Evolutionary conservation across 495 filamentous ascomycete species (phyloP), one percentile per base, ranked within the genome.

Genomic region (Aspergillus leporis): DNA sequence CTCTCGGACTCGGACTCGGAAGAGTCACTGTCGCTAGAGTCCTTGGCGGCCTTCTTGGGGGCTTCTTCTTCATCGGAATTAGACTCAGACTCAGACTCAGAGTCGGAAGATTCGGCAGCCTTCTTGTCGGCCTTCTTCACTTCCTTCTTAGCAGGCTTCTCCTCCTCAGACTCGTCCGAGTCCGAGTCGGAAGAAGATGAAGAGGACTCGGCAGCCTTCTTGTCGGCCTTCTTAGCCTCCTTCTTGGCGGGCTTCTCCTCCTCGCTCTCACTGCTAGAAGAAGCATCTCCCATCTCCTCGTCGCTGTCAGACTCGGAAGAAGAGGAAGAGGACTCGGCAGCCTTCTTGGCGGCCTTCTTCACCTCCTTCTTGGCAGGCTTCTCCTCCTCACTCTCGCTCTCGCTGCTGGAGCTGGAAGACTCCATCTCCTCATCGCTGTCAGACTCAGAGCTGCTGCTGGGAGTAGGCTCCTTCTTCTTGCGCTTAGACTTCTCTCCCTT

Each of bases 131-230:
- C 38, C 63, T 69, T 67, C 71, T 74, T 73, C 41, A 53, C 61
- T 28, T 55, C 51, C 63, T 68, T 64, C 71, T 72, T 75, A 43
- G 59, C 63, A 45, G 63, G 61, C 70, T 71, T 71, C 62, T 68
- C 66, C 55, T 69, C 70, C 58, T 28, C 25, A 28, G 25, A 28
- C 86, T 94, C 94, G 63, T 80, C 76, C 51, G 66, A 71, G 38
- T 81, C 79, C 49, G 82, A 80, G 68, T 86, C 82, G 55, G 80
- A 55, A 45, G 52, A 79, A 57, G 76, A 74, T 55, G 77, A 79
- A 55, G 77, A 71, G 47, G 60, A 67, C 49, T 62, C 61, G 62
- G 64, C 62, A 16, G 34, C 64, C 63, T 72, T 67, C 65, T 68
- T 67, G 43, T 63, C 66, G 18, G 68, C 66, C 68, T 74, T 72